These are phyloP conservation scores for Alnus glutinosa DNA, from an alignment of 306 rosid species.

Conservation along the genomic window DNA sequence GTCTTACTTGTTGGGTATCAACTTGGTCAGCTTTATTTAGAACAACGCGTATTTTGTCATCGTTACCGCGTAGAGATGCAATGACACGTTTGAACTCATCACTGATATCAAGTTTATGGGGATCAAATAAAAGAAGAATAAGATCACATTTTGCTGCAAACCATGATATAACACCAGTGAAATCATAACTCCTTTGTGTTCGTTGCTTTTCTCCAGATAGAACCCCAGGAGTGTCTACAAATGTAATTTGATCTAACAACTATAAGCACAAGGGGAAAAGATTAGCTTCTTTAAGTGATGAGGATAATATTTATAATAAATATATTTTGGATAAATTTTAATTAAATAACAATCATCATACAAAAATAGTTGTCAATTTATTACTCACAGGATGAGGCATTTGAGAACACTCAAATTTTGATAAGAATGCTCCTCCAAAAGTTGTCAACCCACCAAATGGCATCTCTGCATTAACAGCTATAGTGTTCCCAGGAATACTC, in stretches of 20 bases:
- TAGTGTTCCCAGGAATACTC: conserved; percentile 91
- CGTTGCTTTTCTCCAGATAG: conserved; percentile 97
- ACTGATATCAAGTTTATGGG: conserved; percentile 91
- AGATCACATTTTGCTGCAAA: conserved; percentile 96
- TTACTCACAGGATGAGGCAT: conserved; percentile 95
- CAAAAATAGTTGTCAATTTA: conserved; percentile 7
- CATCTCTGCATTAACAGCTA: conserved; percentile 94
- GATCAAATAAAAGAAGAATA: conserved; percentile 88
- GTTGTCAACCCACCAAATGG: conserved; percentile 81
- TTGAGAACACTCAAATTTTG: conserved; percentile 90
- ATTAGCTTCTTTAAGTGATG: not conserved
- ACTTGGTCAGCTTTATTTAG: conserved; percentile 95
- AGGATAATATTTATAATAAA: not conserved
- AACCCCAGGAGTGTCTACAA: conserved; percentile 98
- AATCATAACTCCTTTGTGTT: conserved; percentile 90
- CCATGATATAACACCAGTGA: conserved; percentile 97
- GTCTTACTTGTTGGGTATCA: conserved; percentile 88
- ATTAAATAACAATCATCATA: not conserved
- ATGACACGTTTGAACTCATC: conserved; percentile 94
- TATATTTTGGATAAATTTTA: not conserved
- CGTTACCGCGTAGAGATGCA: conserved; percentile 75
- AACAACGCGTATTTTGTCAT: conserved; percentile 96
- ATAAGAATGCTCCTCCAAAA: conserved; percentile 86
- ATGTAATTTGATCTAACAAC: conserved; percentile 79
- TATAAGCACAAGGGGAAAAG: conserved; percentile 24